These are phyloP conservation scores for Pachyrhizus erosus DNA, from an alignment of 306 rosid species.

Conservation along the genomic window DNA sequence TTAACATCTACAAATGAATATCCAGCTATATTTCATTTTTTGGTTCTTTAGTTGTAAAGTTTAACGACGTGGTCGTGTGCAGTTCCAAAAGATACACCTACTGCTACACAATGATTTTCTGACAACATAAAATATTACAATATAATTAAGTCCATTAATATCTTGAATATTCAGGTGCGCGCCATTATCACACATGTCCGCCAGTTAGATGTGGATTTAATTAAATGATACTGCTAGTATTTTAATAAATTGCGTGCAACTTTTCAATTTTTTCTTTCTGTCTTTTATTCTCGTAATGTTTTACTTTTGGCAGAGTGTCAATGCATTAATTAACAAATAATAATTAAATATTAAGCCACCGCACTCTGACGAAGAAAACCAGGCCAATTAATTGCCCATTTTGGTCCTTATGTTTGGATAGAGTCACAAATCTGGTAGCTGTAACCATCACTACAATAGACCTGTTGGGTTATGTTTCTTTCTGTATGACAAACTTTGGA, in stretches of 20 bases:
- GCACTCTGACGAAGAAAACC: conserved; percentile 43
- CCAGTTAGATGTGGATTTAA: conserved; percentile 34
- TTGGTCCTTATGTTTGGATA: conserved; percentile 47
- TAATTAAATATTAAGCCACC: conserved; percentile 38
- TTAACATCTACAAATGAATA: not conserved
- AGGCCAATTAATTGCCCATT: conserved; percentile 38
- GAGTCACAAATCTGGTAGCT: conserved; percentile 51
- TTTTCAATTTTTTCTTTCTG: conserved; percentile 22
- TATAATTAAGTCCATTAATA: conserved; percentile 40
- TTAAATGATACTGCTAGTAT: conserved; percentile 2
- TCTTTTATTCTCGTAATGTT: conserved; percentile 30
- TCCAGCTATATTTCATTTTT: conserved; percentile 23
- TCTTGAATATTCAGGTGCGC: conserved; percentile 38
- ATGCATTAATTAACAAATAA: conserved; percentile 36
- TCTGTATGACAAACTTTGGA: conserved; percentile 49
- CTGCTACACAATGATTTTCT: conserved; percentile 31
- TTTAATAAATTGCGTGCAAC: conserved; percentile 35
- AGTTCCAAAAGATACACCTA: conserved; percentile 40
- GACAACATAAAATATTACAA: conserved; percentile 26
- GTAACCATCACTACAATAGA: conserved; percentile 45
- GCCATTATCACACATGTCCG: conserved; percentile 41
- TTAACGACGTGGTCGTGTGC: conserved; percentile 32
- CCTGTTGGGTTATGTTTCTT: conserved; percentile 38
- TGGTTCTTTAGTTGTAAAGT: conserved; percentile 32
- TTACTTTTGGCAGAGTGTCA: conserved; percentile 46